phyloP scores from a whole-genome alignment of 2,329 filamentous ascomycete species.

The Aureobasidium sp. region DNA sequence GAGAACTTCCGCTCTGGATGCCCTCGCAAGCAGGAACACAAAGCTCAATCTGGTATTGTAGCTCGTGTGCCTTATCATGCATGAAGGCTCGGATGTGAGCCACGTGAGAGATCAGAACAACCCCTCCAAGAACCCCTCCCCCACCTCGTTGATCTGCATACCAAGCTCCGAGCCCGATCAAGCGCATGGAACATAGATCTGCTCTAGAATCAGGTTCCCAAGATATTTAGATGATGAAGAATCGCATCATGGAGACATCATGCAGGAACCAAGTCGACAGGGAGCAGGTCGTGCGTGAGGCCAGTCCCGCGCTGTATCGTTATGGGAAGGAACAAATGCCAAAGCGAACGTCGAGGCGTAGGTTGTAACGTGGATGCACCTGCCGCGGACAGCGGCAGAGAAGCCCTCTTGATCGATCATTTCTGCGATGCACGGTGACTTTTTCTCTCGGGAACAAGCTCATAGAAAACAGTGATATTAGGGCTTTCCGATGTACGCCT shows the following conservation, averaged over 20 bases:
- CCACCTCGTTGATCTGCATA: constrained; percentile 1
- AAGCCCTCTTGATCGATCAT: not conserved
- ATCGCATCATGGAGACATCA: not conserved
- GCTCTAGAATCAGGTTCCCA: not conserved
- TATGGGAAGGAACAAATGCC: not conserved
- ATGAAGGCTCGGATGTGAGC: not conserved
- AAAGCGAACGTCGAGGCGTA: not conserved
- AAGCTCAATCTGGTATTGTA: not conserved
- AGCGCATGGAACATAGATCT: not conserved
- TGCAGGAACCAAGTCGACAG: not conserved
- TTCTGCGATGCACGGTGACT: not conserved
- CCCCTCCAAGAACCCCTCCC: constrained; percentile 4
- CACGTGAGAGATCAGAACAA: not conserved
- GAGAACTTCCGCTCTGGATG: not conserved
- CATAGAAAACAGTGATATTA: not conserved
- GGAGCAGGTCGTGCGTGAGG: not conserved
- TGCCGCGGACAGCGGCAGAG: not conserved
- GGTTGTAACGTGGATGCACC: not conserved
- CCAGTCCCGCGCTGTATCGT: too few species aligned
- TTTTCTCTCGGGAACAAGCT: not conserved
- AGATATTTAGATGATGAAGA: not conserved
- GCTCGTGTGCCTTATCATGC: not conserved
- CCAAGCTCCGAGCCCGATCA: not conserved
- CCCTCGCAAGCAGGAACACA: not conserved
- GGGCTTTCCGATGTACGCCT: not conserved